Base-by-base conservation (phyloP, 148 eudicot genomes). In the Nepenthes mirabilis region DNA sequence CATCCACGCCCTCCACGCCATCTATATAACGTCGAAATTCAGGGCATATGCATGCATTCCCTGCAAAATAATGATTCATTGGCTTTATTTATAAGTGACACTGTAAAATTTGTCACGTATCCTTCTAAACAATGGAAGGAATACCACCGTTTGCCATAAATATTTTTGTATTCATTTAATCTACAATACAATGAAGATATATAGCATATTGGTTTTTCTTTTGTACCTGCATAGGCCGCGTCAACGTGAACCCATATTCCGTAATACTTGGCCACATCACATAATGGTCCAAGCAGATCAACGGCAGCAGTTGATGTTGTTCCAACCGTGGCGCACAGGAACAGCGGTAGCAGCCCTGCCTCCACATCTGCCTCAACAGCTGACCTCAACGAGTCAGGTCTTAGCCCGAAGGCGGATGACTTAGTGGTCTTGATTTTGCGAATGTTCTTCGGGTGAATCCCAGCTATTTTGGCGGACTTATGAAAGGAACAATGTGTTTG, bases 1-100 rank as follows among this genome's bases (percentile, higher is more conserved):
- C 77, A 50, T 71, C 57, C 0, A 69, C 84, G 4, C 69, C 57
- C 43, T 80, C 84, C 0, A 80, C 70, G 2, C 84, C 84, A 36
- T 77, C 65, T 33, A 80, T 71, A 62, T 56, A 65, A 33, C 64
- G 68, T 1, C 81, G 76, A 33, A 73, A 70, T 62, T 80, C 84
- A 0, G 81, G 84, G 72, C 84, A 80, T 33, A 80, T 80, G 57
- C 84, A 84, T 0, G 80, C 86, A 32, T 79, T 79, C 9, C 90
- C 86, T 2, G 14, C 10, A 49, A 45, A 5, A 45, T 5, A 11
- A 45, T 6, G 11, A 45, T 5, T 45, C 6, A 45, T 45, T 11
- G 11, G 48, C 11, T 6, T 5, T 45, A 45, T 11, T 45, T 11
- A 45, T 45, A 11, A 45, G 8, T 45, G 8, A 45, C 6, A 45